phyloP scores from a whole-genome alignment of 1,139 yeast species.

The Yamadazyma buinensis region DNA sequence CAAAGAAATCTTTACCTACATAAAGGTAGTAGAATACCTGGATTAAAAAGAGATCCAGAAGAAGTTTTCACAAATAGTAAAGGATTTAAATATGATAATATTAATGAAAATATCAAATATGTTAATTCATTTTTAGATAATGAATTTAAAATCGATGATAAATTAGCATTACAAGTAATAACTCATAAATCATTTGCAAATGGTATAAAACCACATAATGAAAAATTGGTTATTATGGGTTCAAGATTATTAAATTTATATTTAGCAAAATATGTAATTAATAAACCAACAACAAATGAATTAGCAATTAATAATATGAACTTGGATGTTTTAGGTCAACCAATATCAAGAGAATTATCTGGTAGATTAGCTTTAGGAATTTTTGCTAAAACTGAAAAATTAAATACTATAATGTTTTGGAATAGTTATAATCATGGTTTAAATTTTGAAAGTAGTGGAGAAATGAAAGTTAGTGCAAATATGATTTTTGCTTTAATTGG shows the following conservation, averaged over 20 bases:
- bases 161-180: slow-evolving; percentile 67
- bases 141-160: slow-evolving; percentile 46
- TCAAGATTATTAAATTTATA: slow-evolving; percentile 61
- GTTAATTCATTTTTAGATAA: slow-evolving; percentile 45
- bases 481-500: slow-evolving; percentile 77
- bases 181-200: slow-evolving; percentile 95
- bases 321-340: slow-evolving; percentile 62
- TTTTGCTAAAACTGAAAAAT: slow-evolving; percentile 46
- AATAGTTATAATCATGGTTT: slow-evolving; percentile 53
- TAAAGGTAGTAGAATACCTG: slow-evolving; percentile 63
- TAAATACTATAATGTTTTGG: slow-evolving; percentile 70
- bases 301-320: slow-evolving; percentile 52
- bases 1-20: slow-evolving; percentile 35
- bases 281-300: slow-evolving; percentile 20
- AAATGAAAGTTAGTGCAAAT: slow-evolving; percentile 57
- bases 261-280: slow-evolving; percentile 51
- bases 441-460: slow-evolving; percentile 54
- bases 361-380: slow-evolving; percentile 50
- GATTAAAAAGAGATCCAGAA: slow-evolving; percentile 73
- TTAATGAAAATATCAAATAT: slow-evolving; percentile 44
- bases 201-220: slow-evolving; percentile 85
- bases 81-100: slow-evolving; percentile 59
- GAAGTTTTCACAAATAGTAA: slow-evolving; percentile 54
- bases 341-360: slow-evolving; percentile 46
- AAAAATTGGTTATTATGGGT: slow-evolving; percentile 78